Conservation (phyloP, 1,284 basidiomycete species). For the Macrocybe sp. region DNA sequence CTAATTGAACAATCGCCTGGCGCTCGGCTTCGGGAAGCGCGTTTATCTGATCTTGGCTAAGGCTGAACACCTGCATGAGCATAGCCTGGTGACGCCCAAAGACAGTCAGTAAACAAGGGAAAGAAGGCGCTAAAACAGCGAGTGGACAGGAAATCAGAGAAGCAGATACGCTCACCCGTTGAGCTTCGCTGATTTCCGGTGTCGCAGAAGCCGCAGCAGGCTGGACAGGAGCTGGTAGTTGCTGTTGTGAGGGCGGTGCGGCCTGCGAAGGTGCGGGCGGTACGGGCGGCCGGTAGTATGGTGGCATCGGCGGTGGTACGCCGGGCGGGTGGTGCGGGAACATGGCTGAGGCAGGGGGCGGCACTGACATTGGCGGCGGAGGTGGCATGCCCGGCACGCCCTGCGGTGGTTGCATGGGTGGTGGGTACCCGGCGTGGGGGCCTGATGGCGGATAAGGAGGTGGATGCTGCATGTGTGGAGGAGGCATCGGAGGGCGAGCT, state of each 20-base stretch:
- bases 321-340: slow-evolving; percentile 27
- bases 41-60: slow-evolving; percentile 87
- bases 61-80: slow-evolving; percentile 80
- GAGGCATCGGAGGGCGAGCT: slow-evolving; percentile 16
- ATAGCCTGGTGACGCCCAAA: slow-evolving; percentile 49
- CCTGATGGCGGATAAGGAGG: slow-evolving; percentile 28
- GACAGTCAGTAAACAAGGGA: not conserved
- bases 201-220: slow-evolving; percentile 19
- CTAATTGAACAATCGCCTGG: slow-evolving; percentile 82
- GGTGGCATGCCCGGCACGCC: slow-evolving; percentile 25
- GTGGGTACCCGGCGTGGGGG: slow-evolving; percentile 30
- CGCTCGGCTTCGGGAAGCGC: slow-evolving; percentile 80
- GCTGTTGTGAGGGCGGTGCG: slow-evolving; percentile 20
- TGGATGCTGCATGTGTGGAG: slow-evolving; percentile 22
- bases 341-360: slow-evolving; percentile 26
- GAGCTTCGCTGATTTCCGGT: slow-evolving; percentile 31
- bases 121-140: not conserved
- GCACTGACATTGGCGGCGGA: slow-evolving; percentile 25
- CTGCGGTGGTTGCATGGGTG: slow-evolving; percentile 33
- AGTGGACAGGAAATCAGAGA: not conserved
- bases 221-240: slow-evolving; percentile 16
- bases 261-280: slow-evolving; percentile 24
- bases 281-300: slow-evolving; percentile 41
- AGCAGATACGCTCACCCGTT: slow-evolving; percentile 25
- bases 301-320: slow-evolving; percentile 35